phyloP scores from a whole-genome alignment of 2,329 filamentous ascomycete species.

The Epichloe gansuensis region DNA sequence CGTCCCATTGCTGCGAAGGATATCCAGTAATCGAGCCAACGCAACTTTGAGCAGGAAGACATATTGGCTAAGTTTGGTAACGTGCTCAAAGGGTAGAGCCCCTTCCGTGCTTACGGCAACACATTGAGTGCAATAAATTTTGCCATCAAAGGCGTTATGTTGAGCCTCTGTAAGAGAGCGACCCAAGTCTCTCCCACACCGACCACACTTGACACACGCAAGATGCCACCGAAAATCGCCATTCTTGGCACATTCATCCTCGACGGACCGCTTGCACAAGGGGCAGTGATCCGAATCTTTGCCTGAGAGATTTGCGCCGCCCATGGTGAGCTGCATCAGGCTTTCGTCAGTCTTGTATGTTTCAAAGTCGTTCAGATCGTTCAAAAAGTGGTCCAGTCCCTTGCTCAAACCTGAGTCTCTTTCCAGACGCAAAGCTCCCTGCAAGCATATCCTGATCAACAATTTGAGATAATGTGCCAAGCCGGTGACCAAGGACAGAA shows the following conservation, averaged over 20 bases:
- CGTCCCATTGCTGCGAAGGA: constrained; percentile 70
- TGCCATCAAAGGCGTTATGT: constrained; percentile 54
- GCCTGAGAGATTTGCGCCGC: constrained; percentile 54
- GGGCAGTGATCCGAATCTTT: constrained; percentile 76
- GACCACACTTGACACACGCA: constrained; percentile 65
- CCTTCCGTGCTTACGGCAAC: constrained; percentile 41
- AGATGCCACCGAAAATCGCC: constrained; percentile 74
- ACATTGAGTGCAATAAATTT: constrained; percentile 60
- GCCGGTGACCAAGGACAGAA: constrained; percentile 93
- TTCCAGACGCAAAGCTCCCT: constrained; percentile 83
- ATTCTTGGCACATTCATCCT: constrained; percentile 76
- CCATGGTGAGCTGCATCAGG: constrained; percentile 51
- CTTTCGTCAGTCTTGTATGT: constrained; percentile 58
- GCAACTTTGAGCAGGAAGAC: constrained; percentile 87
- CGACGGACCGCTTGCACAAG: constrained; percentile 72
- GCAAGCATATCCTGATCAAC: constrained; percentile 89
- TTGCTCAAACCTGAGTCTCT: constrained; percentile 63
- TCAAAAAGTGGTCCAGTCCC: constrained; percentile 70
- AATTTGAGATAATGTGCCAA: constrained; percentile 96
- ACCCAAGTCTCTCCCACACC: constrained; percentile 52
- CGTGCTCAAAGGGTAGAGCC: constrained; percentile 48
- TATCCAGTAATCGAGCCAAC: constrained; percentile 75
- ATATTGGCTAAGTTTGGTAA: constrained; percentile 86
- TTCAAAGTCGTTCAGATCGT: constrained; percentile 76
- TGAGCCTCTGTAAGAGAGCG: constrained; percentile 55